Conservation (phyloP, 306 rosid genomes). For the Cucumis melo region DNA sequence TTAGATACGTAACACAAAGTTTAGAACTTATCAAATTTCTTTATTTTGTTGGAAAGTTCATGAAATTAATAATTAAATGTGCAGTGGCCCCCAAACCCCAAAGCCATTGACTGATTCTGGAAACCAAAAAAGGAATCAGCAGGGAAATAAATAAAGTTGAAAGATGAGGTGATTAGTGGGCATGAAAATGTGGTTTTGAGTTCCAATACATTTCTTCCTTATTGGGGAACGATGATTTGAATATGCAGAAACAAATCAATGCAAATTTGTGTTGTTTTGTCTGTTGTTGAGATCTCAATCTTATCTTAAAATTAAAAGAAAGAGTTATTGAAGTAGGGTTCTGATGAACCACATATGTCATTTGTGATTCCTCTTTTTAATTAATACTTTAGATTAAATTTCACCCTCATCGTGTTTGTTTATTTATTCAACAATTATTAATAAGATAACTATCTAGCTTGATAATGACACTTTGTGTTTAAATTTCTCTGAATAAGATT, state of each 20-base stretch:
- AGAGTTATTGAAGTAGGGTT: background rate
- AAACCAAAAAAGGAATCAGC: background rate
- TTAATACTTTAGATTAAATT: background rate
- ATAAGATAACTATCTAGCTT: background rate
- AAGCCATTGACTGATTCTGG: background rate
- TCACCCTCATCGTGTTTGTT: background rate
- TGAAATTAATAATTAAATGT: background rate
- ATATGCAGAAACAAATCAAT: background rate
- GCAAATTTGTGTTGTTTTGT: background rate
- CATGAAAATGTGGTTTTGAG: background rate
- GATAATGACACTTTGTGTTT: background rate
- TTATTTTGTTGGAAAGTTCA: background rate
- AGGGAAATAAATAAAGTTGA: background rate
- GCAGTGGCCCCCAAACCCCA: background rate
- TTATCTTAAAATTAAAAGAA: background rate
- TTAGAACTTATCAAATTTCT: background rate
- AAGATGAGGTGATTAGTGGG: background rate
- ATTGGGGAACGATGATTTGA: background rate
- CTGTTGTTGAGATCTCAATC: conserved; percentile 5
- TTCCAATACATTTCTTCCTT: background rate
- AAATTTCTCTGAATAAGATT: background rate
- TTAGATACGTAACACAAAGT: background rate
- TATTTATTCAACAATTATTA: background rate
- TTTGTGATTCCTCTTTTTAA: background rate
- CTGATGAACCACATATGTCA: background rate